Conservation (phyloP, 345 rosid species). For the Raphanus raphanistrum region DNA sequence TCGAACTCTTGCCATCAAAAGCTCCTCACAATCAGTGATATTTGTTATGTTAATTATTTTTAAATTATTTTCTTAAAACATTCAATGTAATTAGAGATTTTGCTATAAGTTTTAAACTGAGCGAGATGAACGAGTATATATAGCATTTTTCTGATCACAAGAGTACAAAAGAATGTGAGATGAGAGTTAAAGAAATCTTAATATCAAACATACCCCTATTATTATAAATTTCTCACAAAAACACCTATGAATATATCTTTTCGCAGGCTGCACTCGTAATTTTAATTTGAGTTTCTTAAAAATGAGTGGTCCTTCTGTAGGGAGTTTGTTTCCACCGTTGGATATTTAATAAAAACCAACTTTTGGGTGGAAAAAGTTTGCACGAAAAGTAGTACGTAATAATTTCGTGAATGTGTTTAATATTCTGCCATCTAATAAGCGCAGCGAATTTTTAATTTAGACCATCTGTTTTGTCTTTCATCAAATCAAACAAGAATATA, state of each 20-base stretch:
- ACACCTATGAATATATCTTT: neutral
- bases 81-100: constrained; percentile 27
- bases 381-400: constrained; percentile 23
- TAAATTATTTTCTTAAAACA: neutral
- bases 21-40: neutral
- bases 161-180: constrained; percentile 25
- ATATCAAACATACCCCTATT: neutral
- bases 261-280: neutral
- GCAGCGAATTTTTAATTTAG: constrained; percentile 31
- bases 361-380: constrained; percentile 15
- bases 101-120: constrained; percentile 35
- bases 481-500: constrained; percentile 29
- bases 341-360: constrained; percentile 16
- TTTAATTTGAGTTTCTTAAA: neutral
- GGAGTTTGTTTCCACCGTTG: constrained; percentile 18
- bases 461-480: constrained; percentile 33
- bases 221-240: neutral
- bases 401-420: constrained; percentile 31
- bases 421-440: constrained; percentile 32
- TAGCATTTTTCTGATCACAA: constrained; percentile 31
- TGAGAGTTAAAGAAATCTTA: neutral
- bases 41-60: neutral
- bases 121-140: constrained; percentile 33
- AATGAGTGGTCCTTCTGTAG: constrained; percentile 22
- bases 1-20: constrained; percentile 58